Evolutionary conservation across 1,284 basidiomycete species (phyloP).

Genomic region (Leccinum insolens): DNA sequence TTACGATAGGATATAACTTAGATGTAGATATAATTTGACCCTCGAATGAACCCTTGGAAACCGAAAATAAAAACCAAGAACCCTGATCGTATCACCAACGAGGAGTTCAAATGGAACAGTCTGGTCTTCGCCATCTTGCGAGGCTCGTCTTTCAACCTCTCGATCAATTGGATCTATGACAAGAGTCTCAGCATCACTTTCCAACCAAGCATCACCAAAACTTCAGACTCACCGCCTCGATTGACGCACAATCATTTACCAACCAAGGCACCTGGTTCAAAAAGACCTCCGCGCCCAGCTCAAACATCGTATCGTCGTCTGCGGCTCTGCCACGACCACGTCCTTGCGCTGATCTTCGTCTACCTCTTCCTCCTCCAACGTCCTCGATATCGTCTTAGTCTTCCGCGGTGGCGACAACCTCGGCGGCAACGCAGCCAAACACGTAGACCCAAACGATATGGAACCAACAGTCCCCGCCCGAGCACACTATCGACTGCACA

Average conservation of each 20-base stretch:
- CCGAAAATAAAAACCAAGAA: too few relatives aligned
- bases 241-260: background rate
- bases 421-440: constrained; percentile 10
- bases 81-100: too few relatives aligned
- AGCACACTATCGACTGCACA: background rate
- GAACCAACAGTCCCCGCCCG: constrained; percentile 14
- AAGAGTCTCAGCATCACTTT: background rate
- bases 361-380: background rate
- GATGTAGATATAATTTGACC: too few relatives aligned
- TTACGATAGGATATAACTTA: too few relatives aligned
- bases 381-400: background rate
- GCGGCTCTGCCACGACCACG: background rate
- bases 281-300: constrained; percentile 1
- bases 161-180: background rate
- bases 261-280: background rate
- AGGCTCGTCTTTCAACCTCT: background rate
- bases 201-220: background rate
- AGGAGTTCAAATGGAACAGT: background rate
- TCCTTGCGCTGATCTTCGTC: background rate
- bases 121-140: too few relatives aligned
- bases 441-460: constrained; percentile 18
- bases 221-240: background rate
- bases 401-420: background rate
- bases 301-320: constrained; percentile 15
- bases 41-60: too few relatives aligned